Evolutionary conservation across 1,284 basidiomycete genomes (phyloP).

Genomic region (Ganoderma leucocontextum): DNA sequence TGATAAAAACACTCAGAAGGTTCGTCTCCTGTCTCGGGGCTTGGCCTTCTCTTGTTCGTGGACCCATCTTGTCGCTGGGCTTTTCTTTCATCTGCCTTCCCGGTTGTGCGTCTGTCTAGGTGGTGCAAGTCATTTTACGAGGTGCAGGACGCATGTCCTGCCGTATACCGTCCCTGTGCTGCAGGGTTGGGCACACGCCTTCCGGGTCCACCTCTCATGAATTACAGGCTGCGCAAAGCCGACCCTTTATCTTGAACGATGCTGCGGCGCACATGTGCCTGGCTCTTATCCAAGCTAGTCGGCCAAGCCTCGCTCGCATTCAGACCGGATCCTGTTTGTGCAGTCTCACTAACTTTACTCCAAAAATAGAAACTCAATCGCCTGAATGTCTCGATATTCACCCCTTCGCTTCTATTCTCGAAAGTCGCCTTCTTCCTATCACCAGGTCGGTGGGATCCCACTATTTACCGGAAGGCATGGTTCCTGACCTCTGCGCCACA

Average conservation of each 20-base stretch:
- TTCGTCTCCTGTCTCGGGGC: conserved; percentile 43
- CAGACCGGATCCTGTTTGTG: neutral
- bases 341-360: neutral
- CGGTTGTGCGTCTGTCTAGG: neutral
- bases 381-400: conserved; percentile 90
- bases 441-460: conserved; percentile 55
- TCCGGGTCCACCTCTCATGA: neutral
- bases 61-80: neutral
- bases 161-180: neutral
- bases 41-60: neutral
- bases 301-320: conserved; percentile 8
- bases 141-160: neutral
- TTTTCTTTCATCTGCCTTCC: neutral
- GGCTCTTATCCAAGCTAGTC: neutral
- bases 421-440: conserved; percentile 89
- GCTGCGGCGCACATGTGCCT: neutral
- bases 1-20: conserved; percentile 90
- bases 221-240: neutral
- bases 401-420: conserved; percentile 91
- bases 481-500: conserved; percentile 40
- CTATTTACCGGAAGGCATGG: neutral
- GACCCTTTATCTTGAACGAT: neutral
- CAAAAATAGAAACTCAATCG: conserved; percentile 72
- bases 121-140: neutral
- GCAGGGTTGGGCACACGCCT: neutral